Evolutionary conservation across 2,329 filamentous ascomycete species (phyloP).

Genomic region (Colletotrichum caudatum): DNA sequence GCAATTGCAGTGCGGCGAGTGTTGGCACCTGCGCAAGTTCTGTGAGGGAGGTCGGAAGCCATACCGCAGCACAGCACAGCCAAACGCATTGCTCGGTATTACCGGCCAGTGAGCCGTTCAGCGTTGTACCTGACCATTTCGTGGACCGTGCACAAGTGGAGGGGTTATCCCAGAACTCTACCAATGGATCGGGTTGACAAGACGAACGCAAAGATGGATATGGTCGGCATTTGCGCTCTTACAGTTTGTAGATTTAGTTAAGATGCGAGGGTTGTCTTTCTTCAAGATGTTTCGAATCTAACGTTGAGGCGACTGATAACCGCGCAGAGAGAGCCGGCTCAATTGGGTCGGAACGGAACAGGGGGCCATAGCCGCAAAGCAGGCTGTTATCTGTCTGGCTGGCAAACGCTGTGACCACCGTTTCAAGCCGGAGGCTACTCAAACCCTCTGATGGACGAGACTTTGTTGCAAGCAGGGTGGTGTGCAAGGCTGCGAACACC

Average conservation of each 20-base stretch:
- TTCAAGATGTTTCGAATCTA: not conserved
- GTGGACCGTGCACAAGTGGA: conserved; percentile 8
- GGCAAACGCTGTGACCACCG: not conserved
- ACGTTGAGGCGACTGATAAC: not conserved
- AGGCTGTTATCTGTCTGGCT: not conserved
- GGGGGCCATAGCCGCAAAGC: conserved; percentile 10
- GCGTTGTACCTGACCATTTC: not conserved
- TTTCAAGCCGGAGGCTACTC: not conserved
- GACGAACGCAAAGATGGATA: not conserved
- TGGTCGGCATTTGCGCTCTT: not conserved
- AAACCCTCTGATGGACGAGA: not conserved
- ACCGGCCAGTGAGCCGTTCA: not conserved
- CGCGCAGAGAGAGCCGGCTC: not conserved
- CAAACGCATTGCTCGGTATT: not conserved
- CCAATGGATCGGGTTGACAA: not conserved
- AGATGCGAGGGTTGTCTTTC: not conserved
- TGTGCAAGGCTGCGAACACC: not conserved
- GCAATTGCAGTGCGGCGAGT: conserved; percentile 21
- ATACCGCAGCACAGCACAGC: not conserved
- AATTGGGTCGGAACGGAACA: not conserved
- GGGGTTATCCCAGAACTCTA: not conserved
- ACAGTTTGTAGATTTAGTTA: too few species aligned
- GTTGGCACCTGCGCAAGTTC: conserved; percentile 27
- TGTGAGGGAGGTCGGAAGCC: not conserved
- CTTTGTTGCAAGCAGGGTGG: not conserved